Evolutionary conservation across 2,329 filamentous ascomycete genomes (phyloP).

Genomic region (Penicillium rolfsii): DNA sequence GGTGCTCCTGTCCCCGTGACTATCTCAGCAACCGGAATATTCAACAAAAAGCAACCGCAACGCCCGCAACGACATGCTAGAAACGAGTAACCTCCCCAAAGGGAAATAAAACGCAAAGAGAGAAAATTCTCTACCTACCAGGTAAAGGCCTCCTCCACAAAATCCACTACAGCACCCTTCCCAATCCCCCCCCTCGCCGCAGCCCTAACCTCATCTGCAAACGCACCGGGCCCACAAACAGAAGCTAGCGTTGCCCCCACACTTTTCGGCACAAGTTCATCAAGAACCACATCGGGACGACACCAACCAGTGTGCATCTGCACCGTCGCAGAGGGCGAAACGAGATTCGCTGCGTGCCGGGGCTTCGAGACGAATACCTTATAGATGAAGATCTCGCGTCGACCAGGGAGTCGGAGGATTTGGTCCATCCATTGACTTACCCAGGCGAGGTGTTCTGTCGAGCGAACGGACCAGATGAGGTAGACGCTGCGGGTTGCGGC

Average conservation of each 20-base stretch:
- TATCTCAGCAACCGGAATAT: too few species aligned
- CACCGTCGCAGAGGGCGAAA: too few species aligned
- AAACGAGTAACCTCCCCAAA: too few species aligned
- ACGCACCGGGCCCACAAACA: constrained; percentile 65
- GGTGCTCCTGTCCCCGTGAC: too few species aligned
- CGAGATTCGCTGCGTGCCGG: constrained; percentile 36
- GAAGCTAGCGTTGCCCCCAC: constrained; percentile 64
- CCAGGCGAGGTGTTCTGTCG: constrained; percentile 43
- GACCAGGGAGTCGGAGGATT: too few species aligned
- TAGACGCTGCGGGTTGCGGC: constrained; percentile 62
- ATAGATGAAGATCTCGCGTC: too few species aligned
- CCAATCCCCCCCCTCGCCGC: constrained; percentile 57
- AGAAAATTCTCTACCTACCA: constrained; percentile 47
- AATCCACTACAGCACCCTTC: constrained; percentile 59
- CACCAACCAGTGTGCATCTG: constrained; percentile 64
- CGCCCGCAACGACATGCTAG: too few species aligned
- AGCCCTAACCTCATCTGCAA: constrained; percentile 63
- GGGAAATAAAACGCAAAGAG: too few species aligned
- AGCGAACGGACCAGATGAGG: constrained; percentile 66
- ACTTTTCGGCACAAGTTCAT: constrained; percentile 57
- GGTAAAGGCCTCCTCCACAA: constrained; percentile 68
- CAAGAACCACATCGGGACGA: constrained; percentile 58
- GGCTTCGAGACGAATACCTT: constrained; percentile 62
- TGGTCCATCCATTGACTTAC: too few species aligned
- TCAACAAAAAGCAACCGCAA: background rate